Evolutionary conservation across 2,329 filamentous ascomycete genomes (phyloP).

Genomic region (Claviceps spartinae): DNA sequence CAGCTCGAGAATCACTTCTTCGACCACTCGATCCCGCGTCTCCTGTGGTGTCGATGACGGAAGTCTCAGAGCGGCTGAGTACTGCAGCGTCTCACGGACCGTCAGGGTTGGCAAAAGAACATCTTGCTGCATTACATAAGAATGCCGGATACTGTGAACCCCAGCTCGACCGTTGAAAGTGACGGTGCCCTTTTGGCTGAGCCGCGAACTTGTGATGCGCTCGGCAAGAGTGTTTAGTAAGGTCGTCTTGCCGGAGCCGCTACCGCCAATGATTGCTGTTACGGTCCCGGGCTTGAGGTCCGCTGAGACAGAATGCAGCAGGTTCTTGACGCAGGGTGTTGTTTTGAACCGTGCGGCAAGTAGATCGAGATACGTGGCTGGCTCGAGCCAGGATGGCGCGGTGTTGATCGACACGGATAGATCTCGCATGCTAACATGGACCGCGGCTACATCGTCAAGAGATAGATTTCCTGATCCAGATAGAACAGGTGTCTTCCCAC

Average conservation of each 20-base stretch:
- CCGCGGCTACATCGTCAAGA: slow-evolving; percentile 40
- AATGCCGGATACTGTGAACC: slow-evolving; percentile 41
- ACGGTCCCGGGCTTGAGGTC: slow-evolving; percentile 51
- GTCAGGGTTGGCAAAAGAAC: slow-evolving; percentile 60
- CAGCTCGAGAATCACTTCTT: slow-evolving; percentile 63
- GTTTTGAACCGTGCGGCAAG: slow-evolving; percentile 25
- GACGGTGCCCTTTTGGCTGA: slow-evolving; percentile 38
- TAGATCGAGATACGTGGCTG: slow-evolving; percentile 30
- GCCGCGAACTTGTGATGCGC: slow-evolving; percentile 43
- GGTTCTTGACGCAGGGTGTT: slow-evolving; percentile 28
- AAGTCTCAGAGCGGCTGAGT: slow-evolving; percentile 58
- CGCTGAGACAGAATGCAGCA: slow-evolving; percentile 51
- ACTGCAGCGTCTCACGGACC: slow-evolving; percentile 60
- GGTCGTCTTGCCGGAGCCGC: slow-evolving; percentile 60
- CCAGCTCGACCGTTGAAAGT: slow-evolving; percentile 48
- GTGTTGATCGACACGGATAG: slow-evolving; percentile 45
- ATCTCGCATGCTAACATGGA: slow-evolving; percentile 38
- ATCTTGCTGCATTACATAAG: slow-evolving; percentile 68
- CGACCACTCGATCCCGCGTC: slow-evolving; percentile 51
- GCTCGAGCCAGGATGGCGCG: slow-evolving; percentile 38
- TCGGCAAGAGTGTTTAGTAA: slow-evolving; percentile 59
- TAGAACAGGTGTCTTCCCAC: slow-evolving; percentile 14
- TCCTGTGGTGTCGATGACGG: slow-evolving; percentile 45
- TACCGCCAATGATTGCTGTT: slow-evolving; percentile 63
- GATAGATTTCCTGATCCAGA: slow-evolving; percentile 25